phyloP scores from a whole-genome alignment of 2,329 filamentous ascomycete genomes.

The Ophiostoma novo-ulmi region DNA sequence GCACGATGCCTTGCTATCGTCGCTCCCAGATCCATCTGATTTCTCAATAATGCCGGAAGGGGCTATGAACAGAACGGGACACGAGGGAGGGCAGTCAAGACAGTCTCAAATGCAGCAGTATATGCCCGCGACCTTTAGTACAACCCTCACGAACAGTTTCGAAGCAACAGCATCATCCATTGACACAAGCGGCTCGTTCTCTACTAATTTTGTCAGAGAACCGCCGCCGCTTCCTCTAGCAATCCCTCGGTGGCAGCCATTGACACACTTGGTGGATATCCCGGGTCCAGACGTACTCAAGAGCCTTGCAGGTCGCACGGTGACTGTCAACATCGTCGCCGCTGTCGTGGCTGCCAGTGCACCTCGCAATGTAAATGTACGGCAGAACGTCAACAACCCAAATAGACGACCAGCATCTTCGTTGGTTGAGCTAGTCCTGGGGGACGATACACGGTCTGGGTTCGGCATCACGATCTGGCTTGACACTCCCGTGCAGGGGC shows the following conservation, averaged over 20 bases:
- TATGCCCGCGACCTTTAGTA: background rate
- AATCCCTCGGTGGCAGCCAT: slow-evolving; percentile 34
- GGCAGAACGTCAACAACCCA: background rate
- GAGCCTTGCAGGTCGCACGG: slow-evolving; percentile 69
- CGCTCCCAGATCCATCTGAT: slow-evolving; percentile 42
- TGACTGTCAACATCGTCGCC: slow-evolving; percentile 76
- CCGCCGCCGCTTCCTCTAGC: slow-evolving; percentile 27
- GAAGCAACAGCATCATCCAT: background rate
- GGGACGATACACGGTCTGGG: slow-evolving; percentile 75
- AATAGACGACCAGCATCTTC: slow-evolving; percentile 41
- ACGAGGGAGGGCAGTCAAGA: background rate
- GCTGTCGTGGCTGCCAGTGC: slow-evolving; percentile 68
- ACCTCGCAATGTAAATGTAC: slow-evolving; percentile 30
- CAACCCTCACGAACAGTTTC: background rate
- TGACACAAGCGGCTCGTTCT: background rate
- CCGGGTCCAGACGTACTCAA: slow-evolving; percentile 62
- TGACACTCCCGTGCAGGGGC: slow-evolving; percentile 19
- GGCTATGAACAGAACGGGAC: background rate
- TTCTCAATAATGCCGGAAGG: background rate
- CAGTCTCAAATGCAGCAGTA: background rate
- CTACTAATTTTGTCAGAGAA: slow-evolving; percentile 1
- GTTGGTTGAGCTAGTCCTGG: slow-evolving; percentile 72
- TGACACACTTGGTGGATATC: slow-evolving; percentile 64
- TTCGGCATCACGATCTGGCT: slow-evolving; percentile 87
- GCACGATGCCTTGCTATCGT: slow-evolving; percentile 61